Base-by-base conservation (phyloP, 148 eudicot genomes). In the Rheum nobile region DNA sequence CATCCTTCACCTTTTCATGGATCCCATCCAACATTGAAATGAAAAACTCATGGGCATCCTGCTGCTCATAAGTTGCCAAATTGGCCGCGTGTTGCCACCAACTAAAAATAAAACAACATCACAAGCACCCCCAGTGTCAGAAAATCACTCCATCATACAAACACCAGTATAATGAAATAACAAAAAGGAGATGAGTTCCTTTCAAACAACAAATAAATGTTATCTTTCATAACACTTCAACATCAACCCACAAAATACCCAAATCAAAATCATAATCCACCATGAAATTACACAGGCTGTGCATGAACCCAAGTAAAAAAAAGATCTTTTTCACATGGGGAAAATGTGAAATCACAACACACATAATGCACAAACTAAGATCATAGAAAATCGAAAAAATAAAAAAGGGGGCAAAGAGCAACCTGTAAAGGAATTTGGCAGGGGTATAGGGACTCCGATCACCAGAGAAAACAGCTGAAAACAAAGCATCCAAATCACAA, bases 41-140 rank as follows among this genome's bases (percentile, higher is more conserved):
- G 80, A 90, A 88, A 77, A 90, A 90, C 63, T 90, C 96, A 84
- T 90, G 96, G 1, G 96, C 96, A 84, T 90, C 96, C 84, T 90
- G 92, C 78, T 88, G 96, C 72, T 90, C 96, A 80, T 90, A 90
- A 42, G 87, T 88, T 11, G 96, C 96, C 76, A 88, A 82, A 81
- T 90, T 90, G 74, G 89, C 96, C 1, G 96, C 91, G 67, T 90
- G 90, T 73, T 90, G 96, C 96, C 96, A 90, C 96, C 96, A 90
- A 80, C 96, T 90, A 81, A 79, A n/a, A 79, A 73, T 43, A 73
- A 24, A 69, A 41, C 29, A 65, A 4, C 39, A 65, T 65, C 70
- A 32, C 70, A 32, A 48, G 54, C 21, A 48, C 21, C 54, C 54
- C 54, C 54, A 41, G 4, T 5, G 39, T 65, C 21, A 65, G 70